Evolutionary conservation across 805 yeast genomes (phyloP).

Genomic region (Myxozyma geophila): DNA sequence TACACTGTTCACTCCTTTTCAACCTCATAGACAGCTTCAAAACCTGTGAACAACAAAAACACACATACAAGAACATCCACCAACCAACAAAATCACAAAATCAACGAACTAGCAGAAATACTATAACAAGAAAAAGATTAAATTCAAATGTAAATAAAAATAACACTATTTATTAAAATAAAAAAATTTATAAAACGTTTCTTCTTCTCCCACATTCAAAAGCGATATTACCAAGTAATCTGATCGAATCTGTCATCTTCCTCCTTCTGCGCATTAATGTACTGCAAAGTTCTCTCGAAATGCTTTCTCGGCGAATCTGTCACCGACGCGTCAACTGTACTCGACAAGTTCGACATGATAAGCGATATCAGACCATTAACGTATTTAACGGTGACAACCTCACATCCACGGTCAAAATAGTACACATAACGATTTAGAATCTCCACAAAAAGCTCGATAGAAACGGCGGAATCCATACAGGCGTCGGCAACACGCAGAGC

Average conservation of each 20-base stretch:
- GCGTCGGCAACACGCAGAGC: conserved; percentile 90
- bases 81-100: background rate
- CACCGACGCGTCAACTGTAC: conserved; percentile 37
- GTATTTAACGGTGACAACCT: conserved; percentile 68
- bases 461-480: conserved; percentile 78
- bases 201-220: background rate
- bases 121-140: background rate
- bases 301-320: conserved; percentile 54
- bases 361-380: conserved; percentile 86
- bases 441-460: conserved; percentile 84
- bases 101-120: background rate
- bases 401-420: conserved; percentile 80
- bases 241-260: conserved; percentile 62
- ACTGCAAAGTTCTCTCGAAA: conserved; percentile 73
- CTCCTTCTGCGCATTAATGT: conserved; percentile 68
- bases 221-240: conserved; percentile 27
- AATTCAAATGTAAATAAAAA: background rate
- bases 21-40: too few species aligned
- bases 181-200: background rate
- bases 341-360: conserved; percentile 51
- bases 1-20: conserved; percentile 2
- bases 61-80: too few species aligned
- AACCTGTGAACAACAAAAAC: too few species aligned
- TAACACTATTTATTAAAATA: background rate
- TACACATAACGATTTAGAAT: conserved; percentile 84